These are phyloP conservation scores for Pseudopithomyces chartarum DNA, from an alignment of 2,329 filamentous ascomycete species.

Conservation along the genomic window DNA sequence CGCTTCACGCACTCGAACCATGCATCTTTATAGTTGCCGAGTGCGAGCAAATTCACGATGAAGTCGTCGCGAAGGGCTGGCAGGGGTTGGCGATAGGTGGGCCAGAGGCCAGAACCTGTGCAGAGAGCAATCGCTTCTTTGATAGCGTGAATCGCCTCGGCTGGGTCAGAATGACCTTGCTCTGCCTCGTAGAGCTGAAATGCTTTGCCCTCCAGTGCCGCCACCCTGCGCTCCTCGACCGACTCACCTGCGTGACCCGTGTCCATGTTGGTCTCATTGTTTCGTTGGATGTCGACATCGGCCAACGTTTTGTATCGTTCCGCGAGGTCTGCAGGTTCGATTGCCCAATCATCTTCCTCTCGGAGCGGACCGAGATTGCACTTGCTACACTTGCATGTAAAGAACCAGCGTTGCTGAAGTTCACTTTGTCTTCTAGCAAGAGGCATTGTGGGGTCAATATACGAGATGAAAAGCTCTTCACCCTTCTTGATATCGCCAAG, in stretches of 20 bases:
- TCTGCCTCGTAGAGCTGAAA: conserved; percentile 32
- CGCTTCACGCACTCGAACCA: conserved; percentile 58
- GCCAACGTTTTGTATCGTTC: conserved; percentile 27
- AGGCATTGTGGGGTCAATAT: conserved; percentile 63
- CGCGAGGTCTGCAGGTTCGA: conserved; percentile 33
- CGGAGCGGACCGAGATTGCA: conserved; percentile 48
- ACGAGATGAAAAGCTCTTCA: conserved; percentile 66
- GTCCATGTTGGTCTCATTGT: conserved; percentile 20
- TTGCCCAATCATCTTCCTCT: conserved; percentile 50
- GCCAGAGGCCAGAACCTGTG: conserved; percentile 49
- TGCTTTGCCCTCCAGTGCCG: conserved; percentile 30
- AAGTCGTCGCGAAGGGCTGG: conserved; percentile 59
- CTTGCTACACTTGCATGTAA: conserved; percentile 61
- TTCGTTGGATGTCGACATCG: conserved; percentile 22
- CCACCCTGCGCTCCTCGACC: conserved; percentile 29
- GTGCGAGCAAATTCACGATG: conserved; percentile 54
- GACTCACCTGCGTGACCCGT: conserved; percentile 33
- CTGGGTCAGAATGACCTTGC: conserved; percentile 25
- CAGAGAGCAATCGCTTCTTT: conserved; percentile 49
- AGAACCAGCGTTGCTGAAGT: conserved; percentile 62
- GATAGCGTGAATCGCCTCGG: conserved; percentile 42
- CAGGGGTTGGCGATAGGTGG: conserved; percentile 59
- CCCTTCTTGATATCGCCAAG: conserved; percentile 57
- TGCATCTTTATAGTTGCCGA: conserved; percentile 51
- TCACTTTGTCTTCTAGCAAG: conserved; percentile 57